Evolutionary conservation across 768 basidiomycete genomes (phyloP).

Genomic region (Astraeus odoratus): DNA sequence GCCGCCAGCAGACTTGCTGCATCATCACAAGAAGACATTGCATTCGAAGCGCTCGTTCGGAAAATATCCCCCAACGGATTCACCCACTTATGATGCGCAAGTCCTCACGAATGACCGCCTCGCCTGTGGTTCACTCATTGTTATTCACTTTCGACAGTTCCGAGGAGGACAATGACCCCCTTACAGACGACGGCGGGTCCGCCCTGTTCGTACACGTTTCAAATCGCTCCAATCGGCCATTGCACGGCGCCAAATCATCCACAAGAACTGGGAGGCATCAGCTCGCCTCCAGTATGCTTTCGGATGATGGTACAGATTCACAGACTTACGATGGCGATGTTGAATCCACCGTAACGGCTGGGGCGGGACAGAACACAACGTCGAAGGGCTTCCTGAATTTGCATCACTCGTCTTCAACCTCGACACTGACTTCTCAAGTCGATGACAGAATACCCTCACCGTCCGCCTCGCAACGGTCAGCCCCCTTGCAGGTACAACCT

Average conservation of each 20-base stretch:
- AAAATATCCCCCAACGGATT: conserved; percentile 55
- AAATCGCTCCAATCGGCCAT: conserved; percentile 18
- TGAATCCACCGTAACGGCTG: conserved; percentile 66
- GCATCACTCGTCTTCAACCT: conserved; percentile 42
- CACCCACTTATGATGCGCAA: conserved; percentile 73
- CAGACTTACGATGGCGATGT: conserved; percentile 90
- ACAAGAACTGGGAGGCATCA: conserved; percentile 38
- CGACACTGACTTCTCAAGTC: conserved; percentile 44
- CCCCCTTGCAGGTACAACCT: conserved; percentile 24
- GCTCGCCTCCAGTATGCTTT: conserved; percentile 47
- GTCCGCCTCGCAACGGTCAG: conserved; percentile 14
- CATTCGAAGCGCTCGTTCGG: conserved; percentile 60
- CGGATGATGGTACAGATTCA: conserved; percentile 72
- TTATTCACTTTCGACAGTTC: conserved; percentile 48
- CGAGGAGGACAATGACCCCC: conserved; percentile 83
- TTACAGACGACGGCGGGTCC: conserved; percentile 68
- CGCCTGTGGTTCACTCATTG: conserved; percentile 5
- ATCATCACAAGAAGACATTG: conserved; percentile 29
- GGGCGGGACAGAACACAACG: conserved; percentile 35
- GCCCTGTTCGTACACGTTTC: conserved; percentile 38
- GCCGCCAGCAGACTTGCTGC: conserved; percentile 13
- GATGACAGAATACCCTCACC: conserved; percentile 15
- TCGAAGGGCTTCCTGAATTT: conserved; percentile 21
- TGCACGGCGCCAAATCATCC: conserved; percentile 16
- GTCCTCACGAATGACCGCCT: conserved; percentile 16